Evolutionary conservation across 139 green algal genomes (phyloP), one percentile per base, ranked within the genome.

Genomic region (Closterium sp.): DNA sequence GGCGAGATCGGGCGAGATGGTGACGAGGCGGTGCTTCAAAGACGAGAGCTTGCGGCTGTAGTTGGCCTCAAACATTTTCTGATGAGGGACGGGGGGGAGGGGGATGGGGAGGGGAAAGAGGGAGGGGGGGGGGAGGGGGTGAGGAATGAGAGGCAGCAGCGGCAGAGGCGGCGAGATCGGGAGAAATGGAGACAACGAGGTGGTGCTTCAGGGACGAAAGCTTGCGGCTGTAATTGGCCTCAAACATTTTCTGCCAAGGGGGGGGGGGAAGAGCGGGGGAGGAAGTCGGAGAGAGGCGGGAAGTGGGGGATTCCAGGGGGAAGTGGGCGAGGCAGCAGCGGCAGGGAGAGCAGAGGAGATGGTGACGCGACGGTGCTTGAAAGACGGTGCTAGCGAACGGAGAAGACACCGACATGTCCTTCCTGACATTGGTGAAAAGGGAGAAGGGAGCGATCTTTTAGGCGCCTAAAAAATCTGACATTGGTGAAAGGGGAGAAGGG

Each of bases 11-110:
- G 28, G 34, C 81, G 32, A 84, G 55, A 93, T 76, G 23, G 89
- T 89, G 8, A 93, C 91, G 30, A 93, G 89, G 10, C 95, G 90
- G 84, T 96, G 43, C 93, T 95, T 96, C 84, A 96, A 32, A 31
- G 85, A 93, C 0, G 93, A 92, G 34, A 96, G 93, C 92, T 96
- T 96, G 35, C 95, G 89, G 23, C 90, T 95, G 92, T 96, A 96
- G 90, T 96, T 96, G 31, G 90, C 94, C 86, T 92, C 94, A 83
- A 96, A 90, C 5, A 96, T 38, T 16, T 32, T 25, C 87, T 91
- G 36, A 35, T 76, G 55, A 19, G 55, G 1, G 12, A 76, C 2
- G 4, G 43, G 0, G 43, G 43, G 19, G 38, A 16, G 43, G 3
- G 43, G 43, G 43, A 16, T 1, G 3, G 12, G 43, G 8, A 28